Base-by-base conservation (phyloP, 176 grass and related monocot species). In the Ensete glaucum region DNA sequence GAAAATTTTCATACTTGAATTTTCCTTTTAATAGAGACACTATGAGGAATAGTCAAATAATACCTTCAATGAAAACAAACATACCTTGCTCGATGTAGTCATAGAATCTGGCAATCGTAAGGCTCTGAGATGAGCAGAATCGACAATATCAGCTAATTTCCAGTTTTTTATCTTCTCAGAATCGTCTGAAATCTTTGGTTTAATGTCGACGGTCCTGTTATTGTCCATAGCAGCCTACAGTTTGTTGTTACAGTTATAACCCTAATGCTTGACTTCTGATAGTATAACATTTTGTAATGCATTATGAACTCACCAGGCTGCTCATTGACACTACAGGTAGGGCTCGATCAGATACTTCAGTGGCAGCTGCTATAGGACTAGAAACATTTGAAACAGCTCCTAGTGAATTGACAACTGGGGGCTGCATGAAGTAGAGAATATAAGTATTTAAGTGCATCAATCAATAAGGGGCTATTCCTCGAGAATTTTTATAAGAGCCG, bases 171-270 rank as follows among this genome's bases (percentile, higher is more conserved):
- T 73, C 88, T 95, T 99, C 80, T 99, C 96, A 54, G 88, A 84
- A 59, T 99, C 96, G 20, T 99, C 88, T 54, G 81, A 77, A 89
- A 99, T 91, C 86, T 88, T 91, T 21, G 96, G 96, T 77, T 99
- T 99, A 74, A 99, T 78, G 73, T 99, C 94, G 1, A 70, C 83
- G 19, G 81, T 93, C 80, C 94, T 93, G 71, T 80, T 89, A 77
- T 79, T 73, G 55, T 98, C 96, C 88, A 94, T 89, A 72, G 86
- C 74, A 54, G 91, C 83, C 96, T 99, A 83, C 55, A 14, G 81
- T 50, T 74, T 64, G 34, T 83, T 72, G 14, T 75, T 80, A 17
- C 9, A 43, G 69, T 24, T 62, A 66, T 87, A 79, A 85, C 60
- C 68, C 70, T 62, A 12, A 24, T 9, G 73, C 75, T 26, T 77